Conservation (phyloP, 2,329 filamentous ascomycete genomes). For the Anisogramma anomala region DNA sequence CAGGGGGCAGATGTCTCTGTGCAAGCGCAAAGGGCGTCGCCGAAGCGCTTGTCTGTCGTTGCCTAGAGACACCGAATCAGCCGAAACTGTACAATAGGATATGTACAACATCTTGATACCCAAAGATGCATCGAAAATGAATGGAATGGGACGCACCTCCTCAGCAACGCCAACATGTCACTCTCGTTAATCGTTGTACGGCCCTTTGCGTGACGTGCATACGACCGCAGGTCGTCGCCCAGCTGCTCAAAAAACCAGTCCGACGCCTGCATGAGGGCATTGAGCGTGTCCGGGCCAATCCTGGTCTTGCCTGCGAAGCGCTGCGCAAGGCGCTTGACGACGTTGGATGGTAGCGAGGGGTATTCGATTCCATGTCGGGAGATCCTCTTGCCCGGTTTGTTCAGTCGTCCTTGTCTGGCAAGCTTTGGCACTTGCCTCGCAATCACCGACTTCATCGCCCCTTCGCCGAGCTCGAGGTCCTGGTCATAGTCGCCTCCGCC, state of each 20-base stretch:
- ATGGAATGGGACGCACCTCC: constrained; percentile 48
- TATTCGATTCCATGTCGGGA: constrained; percentile 67
- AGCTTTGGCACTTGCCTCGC: not conserved
- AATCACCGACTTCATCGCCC: not conserved
- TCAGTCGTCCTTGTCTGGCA: constrained; percentile 12
- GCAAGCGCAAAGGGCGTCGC: constrained; percentile 79
- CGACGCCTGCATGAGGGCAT: constrained; percentile 65
- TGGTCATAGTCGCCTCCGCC: constrained; percentile 11
- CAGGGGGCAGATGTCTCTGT: constrained; percentile 67
- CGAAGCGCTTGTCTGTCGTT: constrained; percentile 60
- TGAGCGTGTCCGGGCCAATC: constrained; percentile 61
- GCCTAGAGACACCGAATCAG: constrained; percentile 37
- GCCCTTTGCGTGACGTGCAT: constrained; percentile 62
- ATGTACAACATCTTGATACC: constrained; percentile 13
- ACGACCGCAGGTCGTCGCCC: constrained; percentile 66
- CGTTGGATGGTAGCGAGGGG: constrained; percentile 58
- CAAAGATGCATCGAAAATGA: constrained; percentile 7
- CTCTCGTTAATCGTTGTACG: constrained; percentile 77
- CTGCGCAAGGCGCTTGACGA: constrained; percentile 64
- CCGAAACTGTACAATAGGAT: not conserved
- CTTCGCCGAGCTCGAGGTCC: constrained; percentile 14
- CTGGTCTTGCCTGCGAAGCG: constrained; percentile 60
- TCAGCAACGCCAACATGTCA: constrained; percentile 73
- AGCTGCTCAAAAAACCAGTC: constrained; percentile 91
- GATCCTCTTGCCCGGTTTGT: constrained; percentile 39